These are phyloP conservation scores for Macroventuria anomochaeta DNA, from an alignment of 2,329 filamentous ascomycete species.

Conservation along the genomic window DNA sequence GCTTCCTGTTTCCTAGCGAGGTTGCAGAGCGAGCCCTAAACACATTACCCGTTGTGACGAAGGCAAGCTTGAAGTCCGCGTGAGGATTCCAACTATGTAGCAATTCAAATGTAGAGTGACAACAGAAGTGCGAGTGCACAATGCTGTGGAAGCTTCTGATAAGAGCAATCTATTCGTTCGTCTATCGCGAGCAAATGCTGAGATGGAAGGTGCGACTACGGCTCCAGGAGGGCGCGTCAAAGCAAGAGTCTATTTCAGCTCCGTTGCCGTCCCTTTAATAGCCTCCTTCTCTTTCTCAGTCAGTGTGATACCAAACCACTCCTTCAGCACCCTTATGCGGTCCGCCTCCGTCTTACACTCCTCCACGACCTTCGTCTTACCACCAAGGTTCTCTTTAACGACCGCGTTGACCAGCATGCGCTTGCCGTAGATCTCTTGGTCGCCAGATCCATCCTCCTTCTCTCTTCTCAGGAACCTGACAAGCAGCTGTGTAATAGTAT, in stretches of 20 bases:
- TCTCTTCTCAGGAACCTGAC: slow-evolving; percentile 49
- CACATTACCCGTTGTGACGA: too few relatives aligned
- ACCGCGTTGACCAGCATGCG: slow-evolving; percentile 52
- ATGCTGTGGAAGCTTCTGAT: too few relatives aligned
- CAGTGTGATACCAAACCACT: slow-evolving; percentile 52
- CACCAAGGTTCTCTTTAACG: slow-evolving; percentile 54
- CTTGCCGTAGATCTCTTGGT: slow-evolving; percentile 44
- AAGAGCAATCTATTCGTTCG: too few relatives aligned
- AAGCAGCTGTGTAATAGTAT: slow-evolving; percentile 43
- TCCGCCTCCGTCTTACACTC: slow-evolving; percentile 50
- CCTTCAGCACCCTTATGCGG: slow-evolving; percentile 47
- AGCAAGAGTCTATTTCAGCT: slow-evolving; percentile 21
- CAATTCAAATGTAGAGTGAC: too few relatives aligned
- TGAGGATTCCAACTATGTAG: too few relatives aligned
- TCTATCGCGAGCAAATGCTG: neutral
- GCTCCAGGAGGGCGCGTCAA: neutral
- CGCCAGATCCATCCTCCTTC: slow-evolving; percentile 39
- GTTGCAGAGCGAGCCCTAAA: too few relatives aligned
- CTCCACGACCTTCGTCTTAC: slow-evolving; percentile 48
- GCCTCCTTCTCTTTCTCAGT: slow-evolving; percentile 44
- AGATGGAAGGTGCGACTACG: neutral
- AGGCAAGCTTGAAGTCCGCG: too few relatives aligned
- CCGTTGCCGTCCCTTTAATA: slow-evolving; percentile 40
- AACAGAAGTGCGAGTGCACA: too few relatives aligned
- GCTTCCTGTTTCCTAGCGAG: too few relatives aligned